Base-by-base conservation (phyloP, 2,329 filamentous ascomycete genomes). In the Microascus cirrosus region DNA sequence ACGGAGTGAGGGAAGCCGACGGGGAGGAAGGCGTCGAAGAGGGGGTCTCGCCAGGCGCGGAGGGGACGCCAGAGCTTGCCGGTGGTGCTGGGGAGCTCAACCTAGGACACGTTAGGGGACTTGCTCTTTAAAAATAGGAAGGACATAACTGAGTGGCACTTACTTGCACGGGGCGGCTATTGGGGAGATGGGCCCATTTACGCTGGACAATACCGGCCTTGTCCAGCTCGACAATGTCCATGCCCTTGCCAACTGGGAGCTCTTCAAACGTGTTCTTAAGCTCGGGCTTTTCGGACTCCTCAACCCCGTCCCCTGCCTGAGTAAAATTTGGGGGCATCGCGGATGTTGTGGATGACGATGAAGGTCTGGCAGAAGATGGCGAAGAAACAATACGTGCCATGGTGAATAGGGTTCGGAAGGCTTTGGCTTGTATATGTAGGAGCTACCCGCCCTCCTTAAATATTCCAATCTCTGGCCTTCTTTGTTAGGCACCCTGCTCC, bases 1-100 rank as follows among this genome's bases (percentile, higher is more conserved):
- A 96, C 92, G 54, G 86, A 94, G 63, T 91, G 82, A 1, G 91
- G 92, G 70, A 87, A 96, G n/a, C 91, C 91, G 1, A 88, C 85
- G 0, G 92, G 92, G 1, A 96, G 78, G 67, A 96, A 95, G 32
- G 92, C 81, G 63, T 90, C 85, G 50, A 62, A 64, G 18, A 91
- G 67, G 10, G 68, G 67, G 60, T 75, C 76, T 61, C 66, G 66
- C 68, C 69, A 71, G 56, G 69, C 69, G 11, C 64, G 60, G 11
- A 71, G 55, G 2, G 66, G 70, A 4, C 65, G 65, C 11, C 63
- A 65, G 22, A 69, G 62, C 36, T 65, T 59, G 36, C 63, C 60
- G 45, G 64, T 67, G 10, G 63, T 60, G 22, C 59, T 62, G 22
- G 15, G 24, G 35, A 25, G n/a, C n/a, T 32, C 25, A 22, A 45